Evolutionary conservation across 345 rosid genomes (phyloP), one percentile per base, ranked within the genome.

Genomic region (Melaleuca quinquenervia): DNA sequence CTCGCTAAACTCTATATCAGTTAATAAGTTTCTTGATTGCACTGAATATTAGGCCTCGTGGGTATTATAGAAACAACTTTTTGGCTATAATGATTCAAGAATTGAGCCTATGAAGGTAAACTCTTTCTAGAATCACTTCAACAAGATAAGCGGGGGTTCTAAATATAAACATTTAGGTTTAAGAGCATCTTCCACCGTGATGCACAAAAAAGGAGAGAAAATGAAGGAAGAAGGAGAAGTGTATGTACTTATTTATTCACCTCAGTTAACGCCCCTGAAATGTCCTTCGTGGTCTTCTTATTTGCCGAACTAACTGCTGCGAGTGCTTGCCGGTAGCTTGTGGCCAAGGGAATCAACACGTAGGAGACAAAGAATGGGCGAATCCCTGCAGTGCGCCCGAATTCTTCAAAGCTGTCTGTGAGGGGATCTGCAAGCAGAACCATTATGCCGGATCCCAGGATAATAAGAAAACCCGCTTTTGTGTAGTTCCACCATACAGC

Each of bases 211-310:
- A 64, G 76, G 29, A 1, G 20, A 64, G 44, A 15, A 64, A 36
- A 29, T 15, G 22, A 84, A 84, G 36, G 82, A 64, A 11, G n/a
- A 48, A 50, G 11, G 32, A 26, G 52, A 84, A 52, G 22, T 9
- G 52, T 64, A 50, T 84, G 55, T 15, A 36, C 76, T 64, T 64
- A 7, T 29, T 15, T 64, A 83, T 26, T 11, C 76, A 93, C 93
- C 93, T 91, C 91, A 8, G 92, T 84, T 84, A 93, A 86, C 27
- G 93, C 87, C 50, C 90, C 84, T 83, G 95, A 93, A n/a, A 26
- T 82, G 4, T 88, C 90, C 50, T 86, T 84, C 26, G 86, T 83
- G 22, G 90, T 88, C 87, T 89, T 91, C 60, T 88, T 64, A 18
- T 45, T 88, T 6, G 89, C 92, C 56, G 93, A 88, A 53, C 55